phyloP scores from a whole-genome alignment of 768 basidiomycete genomes.

The Amanita muscaria region DNA sequence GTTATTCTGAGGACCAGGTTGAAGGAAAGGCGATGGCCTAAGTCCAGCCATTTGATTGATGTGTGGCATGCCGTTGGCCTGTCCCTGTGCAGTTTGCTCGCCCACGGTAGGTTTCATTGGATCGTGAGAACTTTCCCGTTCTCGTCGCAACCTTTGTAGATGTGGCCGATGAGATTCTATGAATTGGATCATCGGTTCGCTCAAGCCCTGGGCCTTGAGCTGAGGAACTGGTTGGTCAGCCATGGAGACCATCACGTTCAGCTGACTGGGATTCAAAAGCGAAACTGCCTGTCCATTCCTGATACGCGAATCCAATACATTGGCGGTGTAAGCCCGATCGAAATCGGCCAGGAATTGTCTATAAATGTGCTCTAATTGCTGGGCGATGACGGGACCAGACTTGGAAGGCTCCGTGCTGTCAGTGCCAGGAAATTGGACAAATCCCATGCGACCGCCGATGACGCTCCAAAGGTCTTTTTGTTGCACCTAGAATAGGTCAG shows the following conservation, averaged over 20 bases:
- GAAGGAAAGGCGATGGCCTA: not conserved
- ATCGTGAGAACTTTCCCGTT: slow-evolving; percentile 18
- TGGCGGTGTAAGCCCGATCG: slow-evolving; percentile 44
- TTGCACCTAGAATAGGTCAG: slow-evolving; percentile 34
- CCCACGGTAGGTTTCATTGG: not conserved
- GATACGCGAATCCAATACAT: slow-evolving; percentile 27
- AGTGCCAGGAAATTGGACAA: slow-evolving; percentile 54
- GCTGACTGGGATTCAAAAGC: slow-evolving; percentile 23
- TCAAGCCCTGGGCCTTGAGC: slow-evolving; percentile 42
- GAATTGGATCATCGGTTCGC: slow-evolving; percentile 41
- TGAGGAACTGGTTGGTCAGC: slow-evolving; percentile 38
- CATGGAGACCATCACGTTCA: slow-evolving; percentile 39
- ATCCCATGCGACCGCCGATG: slow-evolving; percentile 60
- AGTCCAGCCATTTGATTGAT: not conserved
- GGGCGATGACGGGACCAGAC: slow-evolving; percentile 52
- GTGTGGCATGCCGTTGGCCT: not conserved
- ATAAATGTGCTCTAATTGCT: slow-evolving; percentile 52
- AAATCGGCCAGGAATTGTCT: slow-evolving; percentile 47
- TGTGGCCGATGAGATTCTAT: slow-evolving; percentile 49
- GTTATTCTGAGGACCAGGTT: not conserved
- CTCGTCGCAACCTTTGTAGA: slow-evolving; percentile 32
- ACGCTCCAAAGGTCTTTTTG: slow-evolving; percentile 53
- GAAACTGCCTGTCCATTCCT: slow-evolving; percentile 15
- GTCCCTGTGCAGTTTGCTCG: slow-evolving; percentile 1
- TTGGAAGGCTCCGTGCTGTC: slow-evolving; percentile 54